A percentile compares a stretch with the other conserved stretches of the same genome.
phyloP scores from a whole-genome alignment of 495 filamentous ascomycete genomes.

The Hyaloscypha finlandica region DNA sequence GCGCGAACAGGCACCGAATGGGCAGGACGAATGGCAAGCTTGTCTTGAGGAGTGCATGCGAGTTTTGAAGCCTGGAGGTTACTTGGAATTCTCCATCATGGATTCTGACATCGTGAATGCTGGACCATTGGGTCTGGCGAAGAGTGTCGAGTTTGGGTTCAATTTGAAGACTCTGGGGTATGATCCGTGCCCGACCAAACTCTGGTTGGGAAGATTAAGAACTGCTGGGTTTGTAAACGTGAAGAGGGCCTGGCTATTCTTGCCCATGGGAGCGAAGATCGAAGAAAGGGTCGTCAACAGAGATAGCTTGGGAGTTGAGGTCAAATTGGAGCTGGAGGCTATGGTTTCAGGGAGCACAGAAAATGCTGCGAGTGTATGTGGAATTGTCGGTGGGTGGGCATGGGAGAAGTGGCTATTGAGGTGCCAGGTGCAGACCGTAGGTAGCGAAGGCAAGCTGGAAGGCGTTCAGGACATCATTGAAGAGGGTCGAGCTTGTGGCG shows the following conservation, averaged over 20 bases:
- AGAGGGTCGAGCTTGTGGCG: conserved; percentile 76
- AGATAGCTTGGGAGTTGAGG: conserved; percentile 42
- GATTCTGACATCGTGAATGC: conserved; percentile 87
- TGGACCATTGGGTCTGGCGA: conserved; percentile 73
- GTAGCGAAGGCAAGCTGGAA: conserved; percentile 68
- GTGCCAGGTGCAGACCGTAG: conserved; percentile 75
- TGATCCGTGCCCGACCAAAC: conserved; percentile 79
- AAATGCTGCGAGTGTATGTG: conserved; percentile 72
- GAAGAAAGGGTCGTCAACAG: conserved; percentile 44
- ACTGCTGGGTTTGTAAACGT: conserved; percentile 73
- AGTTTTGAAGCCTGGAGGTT: conserved; percentile 88
- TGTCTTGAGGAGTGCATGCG: conserved; percentile 85
- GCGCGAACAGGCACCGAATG: conserved; percentile 63
- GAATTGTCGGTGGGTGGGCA: conserved; percentile 82
- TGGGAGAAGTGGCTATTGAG: conserved; percentile 94
- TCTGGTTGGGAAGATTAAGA: conserved; percentile 73
- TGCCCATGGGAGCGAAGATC: conserved; percentile 77
- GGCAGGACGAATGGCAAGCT: conserved; percentile 82
- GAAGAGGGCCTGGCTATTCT: conserved; percentile 85
- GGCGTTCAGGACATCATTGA: conserved; percentile 79
- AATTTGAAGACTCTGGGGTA: conserved; percentile 84
- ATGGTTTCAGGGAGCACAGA: conserved; percentile 71
- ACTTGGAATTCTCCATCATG: conserved; percentile 85
- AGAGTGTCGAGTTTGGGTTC: conserved; percentile 86
- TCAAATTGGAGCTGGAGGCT: conserved; percentile 62